A percentile compares a stretch with the other conserved stretches of the same genome.
Conservation (phyloP, 2,329 filamentous ascomycete species). For the Gnomoniopsis sp. region DNA sequence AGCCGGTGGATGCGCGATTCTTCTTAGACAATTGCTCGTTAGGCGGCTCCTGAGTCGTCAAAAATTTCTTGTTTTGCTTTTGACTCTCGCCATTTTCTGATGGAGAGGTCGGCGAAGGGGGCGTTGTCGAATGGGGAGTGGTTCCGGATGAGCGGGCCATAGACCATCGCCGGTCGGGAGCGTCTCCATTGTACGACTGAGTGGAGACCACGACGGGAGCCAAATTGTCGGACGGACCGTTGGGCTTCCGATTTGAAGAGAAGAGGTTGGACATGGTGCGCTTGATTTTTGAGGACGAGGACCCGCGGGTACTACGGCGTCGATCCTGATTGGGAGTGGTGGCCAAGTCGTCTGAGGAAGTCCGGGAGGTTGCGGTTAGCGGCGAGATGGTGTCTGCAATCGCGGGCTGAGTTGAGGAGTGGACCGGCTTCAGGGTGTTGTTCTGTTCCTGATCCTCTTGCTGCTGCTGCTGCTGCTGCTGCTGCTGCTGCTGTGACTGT, state of each 20-base stretch:
- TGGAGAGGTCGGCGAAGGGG: constrained; percentile 45
- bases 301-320: constrained; percentile 39
- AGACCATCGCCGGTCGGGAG: constrained; percentile 39
- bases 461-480: neutral
- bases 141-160: constrained; percentile 43
- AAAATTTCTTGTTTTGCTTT: constrained; percentile 21
- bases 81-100: constrained; percentile 34
- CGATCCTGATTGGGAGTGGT: constrained; percentile 29
- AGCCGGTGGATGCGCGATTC: constrained; percentile 47
- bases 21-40: constrained; percentile 49
- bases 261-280: constrained; percentile 50
- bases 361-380: constrained; percentile 10
- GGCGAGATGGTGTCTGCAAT: constrained; percentile 4
- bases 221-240: constrained; percentile 26
- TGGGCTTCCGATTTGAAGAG: constrained; percentile 35
- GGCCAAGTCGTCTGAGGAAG: constrained; percentile 24
- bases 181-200: constrained; percentile 15
- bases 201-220: constrained; percentile 19
- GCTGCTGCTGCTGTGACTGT: neutral
- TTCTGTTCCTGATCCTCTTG: neutral
- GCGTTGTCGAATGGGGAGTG: constrained; percentile 43
- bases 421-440: neutral
- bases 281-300: constrained; percentile 40
- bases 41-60: constrained; percentile 34
- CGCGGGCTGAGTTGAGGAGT: neutral